Percentiles rank a stretch among this genome's conserved stretches.
Conservation (phyloP, 1,284 basidiomycete species). For the Heterobasidion parviporum region DNA sequence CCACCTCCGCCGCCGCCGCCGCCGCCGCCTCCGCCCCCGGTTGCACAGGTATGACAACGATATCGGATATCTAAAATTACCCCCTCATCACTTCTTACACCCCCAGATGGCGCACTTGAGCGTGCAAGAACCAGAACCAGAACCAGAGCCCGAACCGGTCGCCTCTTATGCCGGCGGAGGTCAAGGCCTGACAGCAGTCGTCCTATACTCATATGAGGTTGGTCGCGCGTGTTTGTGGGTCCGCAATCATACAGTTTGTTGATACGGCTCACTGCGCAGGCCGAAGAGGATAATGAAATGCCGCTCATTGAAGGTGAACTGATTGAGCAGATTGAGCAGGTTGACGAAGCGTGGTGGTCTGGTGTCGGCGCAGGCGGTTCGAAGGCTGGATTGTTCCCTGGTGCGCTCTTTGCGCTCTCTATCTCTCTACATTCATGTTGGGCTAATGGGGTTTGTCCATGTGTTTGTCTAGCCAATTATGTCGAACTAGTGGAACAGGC, state of each 20-base stretch:
- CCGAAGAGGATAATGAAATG: conserved; percentile 82
- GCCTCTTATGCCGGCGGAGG: conserved; percentile 23
- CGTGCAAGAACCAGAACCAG: conserved; percentile 33
- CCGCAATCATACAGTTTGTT: neutral
- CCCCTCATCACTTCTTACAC: neutral
- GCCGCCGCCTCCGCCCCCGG: conserved; percentile 19
- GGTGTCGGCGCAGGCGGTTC: conserved; percentile 59
- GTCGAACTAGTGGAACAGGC: conserved; percentile 57
- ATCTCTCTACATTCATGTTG: neutral
- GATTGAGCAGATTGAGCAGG: conserved; percentile 74
- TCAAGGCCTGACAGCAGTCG: conserved; percentile 52
- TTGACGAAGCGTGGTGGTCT: conserved; percentile 86
- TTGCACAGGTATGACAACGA: conserved; percentile 20
- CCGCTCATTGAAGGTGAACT: conserved; percentile 72
- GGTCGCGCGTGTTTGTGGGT: conserved; percentile 1
- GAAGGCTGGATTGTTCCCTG: conserved; percentile 68
- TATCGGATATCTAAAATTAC: too few relatives aligned
- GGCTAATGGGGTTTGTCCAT: conserved; percentile 6
- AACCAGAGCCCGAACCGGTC: conserved; percentile 21
- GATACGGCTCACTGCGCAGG: conserved; percentile 24
- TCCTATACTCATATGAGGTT: conserved; percentile 75
- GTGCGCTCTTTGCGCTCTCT: conserved; percentile 27
- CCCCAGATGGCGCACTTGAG: conserved; percentile 29
- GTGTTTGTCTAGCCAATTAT: conserved; percentile 54
- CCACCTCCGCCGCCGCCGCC: conserved; percentile 25